phyloP scores from a whole-genome alignment of 2,329 filamentous ascomycete species.

The Cytospora piceicola region DNA sequence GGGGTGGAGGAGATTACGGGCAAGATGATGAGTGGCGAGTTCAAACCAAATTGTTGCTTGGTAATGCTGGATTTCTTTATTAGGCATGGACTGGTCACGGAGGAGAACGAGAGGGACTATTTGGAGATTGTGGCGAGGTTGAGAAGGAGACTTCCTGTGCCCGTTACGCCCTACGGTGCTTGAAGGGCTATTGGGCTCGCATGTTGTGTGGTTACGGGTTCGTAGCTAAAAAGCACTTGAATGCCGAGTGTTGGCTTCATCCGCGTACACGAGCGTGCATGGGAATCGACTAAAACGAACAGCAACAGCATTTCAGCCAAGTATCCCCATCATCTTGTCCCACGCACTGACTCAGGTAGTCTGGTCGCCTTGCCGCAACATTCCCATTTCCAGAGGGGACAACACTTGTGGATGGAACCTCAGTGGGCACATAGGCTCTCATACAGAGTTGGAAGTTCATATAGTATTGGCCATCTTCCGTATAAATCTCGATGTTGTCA shows the following conservation, averaged over 20 bases:
- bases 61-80: constrained; percentile 83
- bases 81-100: constrained; percentile 72
- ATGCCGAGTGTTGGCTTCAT: background rate
- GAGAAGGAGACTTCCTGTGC: constrained; percentile 49
- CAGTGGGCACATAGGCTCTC: too few species aligned
- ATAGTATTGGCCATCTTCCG: background rate
- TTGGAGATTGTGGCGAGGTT: constrained; percentile 63
- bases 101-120: constrained; percentile 73
- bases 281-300: background rate
- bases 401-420: background rate
- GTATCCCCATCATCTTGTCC: background rate
- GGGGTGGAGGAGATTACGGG: constrained; percentile 60
- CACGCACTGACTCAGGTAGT: too few species aligned
- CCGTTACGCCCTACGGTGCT: constrained; percentile 30
- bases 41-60: constrained; percentile 82
- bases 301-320: background rate
- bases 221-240: background rate
- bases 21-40: constrained; percentile 69
- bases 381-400: background rate
- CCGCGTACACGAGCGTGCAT: background rate
- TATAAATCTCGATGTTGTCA: constrained; percentile 5
- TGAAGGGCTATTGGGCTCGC: background rate
- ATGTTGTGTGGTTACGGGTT: background rate
- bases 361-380: background rate
- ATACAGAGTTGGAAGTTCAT: background rate